phyloP scores from a whole-genome alignment of 1,139 yeast genomes.

The Yamadazyma aaseri region DNA sequence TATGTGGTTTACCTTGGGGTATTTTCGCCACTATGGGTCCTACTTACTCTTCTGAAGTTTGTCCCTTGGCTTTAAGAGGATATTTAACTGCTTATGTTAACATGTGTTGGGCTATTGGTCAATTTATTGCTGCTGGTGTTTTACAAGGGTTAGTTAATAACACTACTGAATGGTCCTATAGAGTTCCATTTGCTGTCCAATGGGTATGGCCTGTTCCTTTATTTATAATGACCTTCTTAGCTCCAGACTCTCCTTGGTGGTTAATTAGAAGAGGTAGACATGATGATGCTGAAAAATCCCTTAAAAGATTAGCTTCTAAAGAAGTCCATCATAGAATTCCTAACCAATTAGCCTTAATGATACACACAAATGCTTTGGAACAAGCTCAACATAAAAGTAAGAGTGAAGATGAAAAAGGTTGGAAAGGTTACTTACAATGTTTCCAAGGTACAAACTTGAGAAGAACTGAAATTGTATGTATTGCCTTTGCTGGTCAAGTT shows the following conservation, averaged over 20 bases:
- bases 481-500: slow-evolving; percentile 24
- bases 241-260: slow-evolving; percentile 31
- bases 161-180: slow-evolving; percentile 22
- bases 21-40: slow-evolving; percentile 27
- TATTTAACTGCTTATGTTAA: slow-evolving; percentile 27
- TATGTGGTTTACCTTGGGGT: slow-evolving; percentile 28
- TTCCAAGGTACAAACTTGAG: slow-evolving; percentile 25
- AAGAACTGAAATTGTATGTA: slow-evolving; percentile 25
- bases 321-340: slow-evolving; percentile 18
- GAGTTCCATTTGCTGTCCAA: slow-evolving; percentile 28
- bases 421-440: slow-evolving; percentile 23
- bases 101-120: slow-evolving; percentile 33
- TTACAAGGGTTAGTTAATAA: slow-evolving; percentile 21
- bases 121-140: slow-evolving; percentile 28
- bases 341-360: slow-evolving; percentile 22
- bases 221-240: slow-evolving; percentile 20
- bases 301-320: slow-evolving; percentile 19
- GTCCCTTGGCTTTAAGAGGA: slow-evolving; percentile 23
- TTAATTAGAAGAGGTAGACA: slow-evolving; percentile 22
- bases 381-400: slow-evolving; percentile 19
- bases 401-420: slow-evolving; percentile 17
- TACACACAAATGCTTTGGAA: slow-evolving; percentile 26
- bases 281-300: slow-evolving; percentile 22
- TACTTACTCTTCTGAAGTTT: slow-evolving; percentile 24
- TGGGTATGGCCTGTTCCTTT: slow-evolving; percentile 28